Evolutionary conservation across 495 filamentous ascomycete genomes (phyloP).

Genomic region (Ramalina peruviana): DNA sequence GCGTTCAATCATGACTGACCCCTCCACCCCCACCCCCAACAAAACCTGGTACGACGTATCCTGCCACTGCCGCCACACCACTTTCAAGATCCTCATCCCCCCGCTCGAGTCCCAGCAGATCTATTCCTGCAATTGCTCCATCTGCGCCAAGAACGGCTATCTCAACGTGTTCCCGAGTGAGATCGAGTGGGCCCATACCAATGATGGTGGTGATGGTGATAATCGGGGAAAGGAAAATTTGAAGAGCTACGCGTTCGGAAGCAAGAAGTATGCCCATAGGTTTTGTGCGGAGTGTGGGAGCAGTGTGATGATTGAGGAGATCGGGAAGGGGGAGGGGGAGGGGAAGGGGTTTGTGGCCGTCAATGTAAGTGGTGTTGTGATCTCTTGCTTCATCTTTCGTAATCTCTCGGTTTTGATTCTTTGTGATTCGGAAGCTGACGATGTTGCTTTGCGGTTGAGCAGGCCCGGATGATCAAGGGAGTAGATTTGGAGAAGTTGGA

Average conservation of each 20-base stretch:
- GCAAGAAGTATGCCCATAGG: constrained; percentile 10
- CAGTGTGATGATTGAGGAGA: constrained; percentile 3
- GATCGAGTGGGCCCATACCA: constrained; percentile 15
- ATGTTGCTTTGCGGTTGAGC: background rate
- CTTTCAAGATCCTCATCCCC: constrained; percentile 5
- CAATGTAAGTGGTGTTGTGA: constrained; percentile 12
- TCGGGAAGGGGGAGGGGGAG: background rate
- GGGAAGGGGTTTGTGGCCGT: constrained; percentile 8
- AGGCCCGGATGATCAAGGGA: constrained; percentile 22
- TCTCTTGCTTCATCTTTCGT: too few species aligned
- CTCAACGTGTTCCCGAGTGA: constrained; percentile 25
- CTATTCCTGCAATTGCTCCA: constrained; percentile 27
- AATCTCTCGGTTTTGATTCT: background rate
- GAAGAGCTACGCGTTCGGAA: constrained; percentile 17
- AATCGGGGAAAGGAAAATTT: constrained; percentile 12
- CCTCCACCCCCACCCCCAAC: background rate
- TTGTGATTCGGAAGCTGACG: too few species aligned
- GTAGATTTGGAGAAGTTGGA: constrained; percentile 18
- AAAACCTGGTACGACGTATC: constrained; percentile 13
- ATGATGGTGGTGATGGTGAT: background rate
- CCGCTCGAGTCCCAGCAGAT: constrained; percentile 13
- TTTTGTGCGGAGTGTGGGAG: constrained; percentile 22
- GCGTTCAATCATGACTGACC: too few species aligned
- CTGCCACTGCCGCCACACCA: constrained; percentile 12
- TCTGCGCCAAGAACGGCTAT: constrained; percentile 29